Evolutionary conservation across 768 basidiomycete species (phyloP).

Genomic region (Suillus decipiens): DNA sequence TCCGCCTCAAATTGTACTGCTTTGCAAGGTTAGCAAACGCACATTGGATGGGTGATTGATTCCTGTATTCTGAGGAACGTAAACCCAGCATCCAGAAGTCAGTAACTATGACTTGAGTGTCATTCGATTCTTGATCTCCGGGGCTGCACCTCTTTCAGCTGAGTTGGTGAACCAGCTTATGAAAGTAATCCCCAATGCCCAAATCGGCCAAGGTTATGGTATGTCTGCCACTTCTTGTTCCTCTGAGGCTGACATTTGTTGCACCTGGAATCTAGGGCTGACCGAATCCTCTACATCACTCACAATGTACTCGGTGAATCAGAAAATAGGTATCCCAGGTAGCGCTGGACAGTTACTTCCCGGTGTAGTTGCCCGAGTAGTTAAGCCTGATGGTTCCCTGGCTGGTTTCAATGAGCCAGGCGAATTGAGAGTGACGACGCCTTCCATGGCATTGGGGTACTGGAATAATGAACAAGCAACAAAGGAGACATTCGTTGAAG

Average conservation of each 20-base stretch:
- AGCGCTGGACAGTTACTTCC: conserved; percentile 51
- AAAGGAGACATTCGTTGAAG: conserved; percentile 66
- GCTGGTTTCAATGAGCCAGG: conserved; percentile 60
- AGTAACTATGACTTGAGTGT: conserved; percentile 51
- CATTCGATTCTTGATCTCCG: conserved; percentile 56
- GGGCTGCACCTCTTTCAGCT: conserved; percentile 64
- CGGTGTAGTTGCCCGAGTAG: conserved; percentile 53
- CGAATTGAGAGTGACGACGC: conserved; percentile 52
- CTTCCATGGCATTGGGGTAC: conserved; percentile 46
- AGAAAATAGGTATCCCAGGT: conserved; percentile 54
- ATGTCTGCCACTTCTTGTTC: conserved; percentile 1
- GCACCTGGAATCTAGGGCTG: conserved; percentile 46
- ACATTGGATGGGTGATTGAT: background rate
- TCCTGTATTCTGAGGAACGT: background rate
- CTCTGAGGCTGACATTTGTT: background rate
- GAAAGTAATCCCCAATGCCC: conserved; percentile 54
- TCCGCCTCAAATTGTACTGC: conserved; percentile 65
- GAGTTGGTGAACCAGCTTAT: conserved; percentile 50
- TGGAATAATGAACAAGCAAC: conserved; percentile 62
- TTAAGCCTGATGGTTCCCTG: conserved; percentile 58
- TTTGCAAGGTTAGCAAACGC: conserved; percentile 55
- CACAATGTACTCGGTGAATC: conserved; percentile 47
- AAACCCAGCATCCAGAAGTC: conserved; percentile 47
- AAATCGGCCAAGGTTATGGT: conserved; percentile 69
- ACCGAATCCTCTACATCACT: conserved; percentile 63